Percentiles rank a stretch among this genome's conserved stretches.
These are phyloP conservation scores for Xylaria sp. DNA, from an alignment of 2,329 filamentous ascomycete species.

Conservation along the genomic window DNA sequence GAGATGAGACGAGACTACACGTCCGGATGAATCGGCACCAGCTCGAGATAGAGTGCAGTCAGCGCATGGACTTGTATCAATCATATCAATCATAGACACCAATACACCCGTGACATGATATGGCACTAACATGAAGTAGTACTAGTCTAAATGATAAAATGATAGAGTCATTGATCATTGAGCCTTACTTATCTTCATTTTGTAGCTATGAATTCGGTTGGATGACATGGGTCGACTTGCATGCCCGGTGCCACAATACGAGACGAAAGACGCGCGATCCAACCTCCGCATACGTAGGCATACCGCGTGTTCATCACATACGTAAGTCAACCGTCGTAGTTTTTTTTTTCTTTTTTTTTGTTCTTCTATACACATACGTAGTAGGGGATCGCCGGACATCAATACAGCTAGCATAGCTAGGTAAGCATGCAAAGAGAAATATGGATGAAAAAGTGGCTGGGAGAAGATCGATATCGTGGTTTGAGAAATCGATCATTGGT, in stretches of 20 bases:
- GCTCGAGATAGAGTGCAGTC: background rate
- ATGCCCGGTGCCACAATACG: background rate
- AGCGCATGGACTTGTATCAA: background rate
- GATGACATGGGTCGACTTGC: background rate
- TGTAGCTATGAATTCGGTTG: background rate
- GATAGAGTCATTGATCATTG: background rate
- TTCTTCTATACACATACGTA: no score
- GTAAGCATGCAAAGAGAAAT: background rate
- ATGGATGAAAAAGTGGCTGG: background rate
- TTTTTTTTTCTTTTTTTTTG: background rate
- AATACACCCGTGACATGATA: background rate
- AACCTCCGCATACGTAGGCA: background rate
- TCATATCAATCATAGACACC: background rate
- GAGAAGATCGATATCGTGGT: background rate
- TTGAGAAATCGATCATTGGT: background rate
- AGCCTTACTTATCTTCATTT: background rate
- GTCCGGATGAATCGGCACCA: conserved; percentile 33
- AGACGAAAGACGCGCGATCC: background rate
- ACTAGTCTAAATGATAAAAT: background rate
- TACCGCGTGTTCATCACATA: background rate
- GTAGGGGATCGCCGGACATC: no score
- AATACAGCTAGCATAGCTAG: background rate
- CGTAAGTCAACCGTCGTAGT: background rate
- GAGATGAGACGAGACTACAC: background rate
- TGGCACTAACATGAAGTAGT: no score